Conservation (phyloP, 2,329 filamentous ascomycete species). For the Trichoderma atrobrunneum region DNA sequence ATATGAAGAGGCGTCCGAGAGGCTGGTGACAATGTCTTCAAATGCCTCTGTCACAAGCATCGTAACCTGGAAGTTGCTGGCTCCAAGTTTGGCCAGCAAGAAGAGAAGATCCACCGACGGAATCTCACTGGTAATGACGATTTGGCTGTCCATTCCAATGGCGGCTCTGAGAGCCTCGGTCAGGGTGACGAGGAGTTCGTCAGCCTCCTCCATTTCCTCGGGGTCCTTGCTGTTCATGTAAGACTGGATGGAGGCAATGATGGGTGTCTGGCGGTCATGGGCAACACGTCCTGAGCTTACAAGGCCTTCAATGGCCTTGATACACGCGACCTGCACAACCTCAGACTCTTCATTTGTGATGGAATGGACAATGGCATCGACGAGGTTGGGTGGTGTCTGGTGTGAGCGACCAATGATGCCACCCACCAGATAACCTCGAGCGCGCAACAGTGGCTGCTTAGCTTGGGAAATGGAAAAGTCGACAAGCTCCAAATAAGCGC, state of each 20-base stretch:
- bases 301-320: conserved; percentile 76
- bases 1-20: conserved; percentile 69
- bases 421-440: conserved; percentile 82
- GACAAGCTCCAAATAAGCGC: conserved; percentile 76
- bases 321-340: conserved; percentile 86
- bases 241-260: conserved; percentile 62
- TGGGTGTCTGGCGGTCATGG: conserved; percentile 56
- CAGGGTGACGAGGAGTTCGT: conserved; percentile 87
- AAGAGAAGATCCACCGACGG: conserved; percentile 82
- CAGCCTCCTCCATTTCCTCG: conserved; percentile 78
- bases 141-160: conserved; percentile 73
- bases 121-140: conserved; percentile 69
- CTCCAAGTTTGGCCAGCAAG: conserved; percentile 81
- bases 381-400: conserved; percentile 60
- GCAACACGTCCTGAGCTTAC: conserved; percentile 52
- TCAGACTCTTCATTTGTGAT: conserved; percentile 76
- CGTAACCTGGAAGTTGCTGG: conserved; percentile 85
- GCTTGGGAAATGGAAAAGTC: conserved; percentile 68
- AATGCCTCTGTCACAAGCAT: conserved; percentile 87
- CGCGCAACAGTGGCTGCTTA: conserved; percentile 74
- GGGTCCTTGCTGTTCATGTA: conserved; percentile 81
- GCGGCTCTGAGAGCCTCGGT: conserved; percentile 82
- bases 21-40: conserved; percentile 74
- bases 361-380: conserved; percentile 71
- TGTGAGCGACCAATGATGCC: conserved; percentile 73